A percentile compares a stretch with the other conserved stretches of the same genome.
Conservation (phyloP, 257 asterid genomes). For the Plantago major region DNA sequence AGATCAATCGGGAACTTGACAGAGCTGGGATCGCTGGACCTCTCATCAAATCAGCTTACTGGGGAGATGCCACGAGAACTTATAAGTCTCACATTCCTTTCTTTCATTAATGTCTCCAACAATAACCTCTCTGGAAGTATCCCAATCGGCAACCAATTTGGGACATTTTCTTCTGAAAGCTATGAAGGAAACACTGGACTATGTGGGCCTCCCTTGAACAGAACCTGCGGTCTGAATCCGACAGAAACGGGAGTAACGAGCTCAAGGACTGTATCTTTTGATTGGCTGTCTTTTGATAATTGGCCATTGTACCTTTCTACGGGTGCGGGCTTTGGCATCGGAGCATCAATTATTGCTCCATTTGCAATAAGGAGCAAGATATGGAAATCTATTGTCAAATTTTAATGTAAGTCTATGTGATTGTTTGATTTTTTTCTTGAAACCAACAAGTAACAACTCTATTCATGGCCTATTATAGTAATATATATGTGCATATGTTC, state of each 20-base stretch:
- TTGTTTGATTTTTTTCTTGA: too few species aligned
- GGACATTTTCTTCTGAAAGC: background rate
- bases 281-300: background rate
- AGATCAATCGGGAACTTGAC: slow-evolving; percentile 26
- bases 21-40: slow-evolving; percentile 37
- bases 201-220: background rate
- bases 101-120: slow-evolving; percentile 14
- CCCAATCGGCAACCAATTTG: background rate
- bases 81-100: slow-evolving; percentile 11
- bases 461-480: too few species aligned
- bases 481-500: too few species aligned
- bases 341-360: slow-evolving; percentile 13
- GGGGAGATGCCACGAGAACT: slow-evolving; percentile 9
- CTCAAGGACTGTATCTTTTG: background rate
- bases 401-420: too few species aligned
- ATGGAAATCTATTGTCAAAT: too few species aligned
- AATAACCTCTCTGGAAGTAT: slow-evolving; percentile 3
- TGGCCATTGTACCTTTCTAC: background rate
- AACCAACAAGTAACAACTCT: too few species aligned
- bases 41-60: slow-evolving; percentile 20
- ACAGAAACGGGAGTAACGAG: background rate
- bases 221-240: background rate
- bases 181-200: background rate
- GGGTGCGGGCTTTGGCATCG: background rate
- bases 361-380: background rate